Conservation (phyloP, 805 yeast species). For the Wickerhamiella kurtzmanii region DNA sequence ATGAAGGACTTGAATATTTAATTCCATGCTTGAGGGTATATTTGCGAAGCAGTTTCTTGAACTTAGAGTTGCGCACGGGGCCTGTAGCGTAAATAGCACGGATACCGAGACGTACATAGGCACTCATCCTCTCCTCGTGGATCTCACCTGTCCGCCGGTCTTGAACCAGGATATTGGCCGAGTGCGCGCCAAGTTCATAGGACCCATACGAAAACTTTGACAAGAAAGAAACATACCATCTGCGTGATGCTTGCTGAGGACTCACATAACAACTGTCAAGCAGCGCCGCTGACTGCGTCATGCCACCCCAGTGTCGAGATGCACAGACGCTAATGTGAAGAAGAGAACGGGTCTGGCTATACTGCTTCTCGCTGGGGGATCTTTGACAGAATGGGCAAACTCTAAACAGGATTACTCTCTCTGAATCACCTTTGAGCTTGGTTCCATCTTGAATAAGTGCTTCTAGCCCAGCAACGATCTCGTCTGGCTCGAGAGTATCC, state of each 20-base stretch:
- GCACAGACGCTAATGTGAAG: slow-evolving; percentile 82
- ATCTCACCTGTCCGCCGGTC: slow-evolving; percentile 80
- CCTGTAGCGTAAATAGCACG: slow-evolving; percentile 72
- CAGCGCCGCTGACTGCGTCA: slow-evolving; percentile 37
- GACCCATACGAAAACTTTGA: slow-evolving; percentile 82
- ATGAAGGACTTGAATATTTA: slow-evolving; percentile 62
- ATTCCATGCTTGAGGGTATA: slow-evolving; percentile 70
- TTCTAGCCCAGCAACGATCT: slow-evolving; percentile 41
- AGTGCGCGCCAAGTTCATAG: slow-evolving; percentile 71
- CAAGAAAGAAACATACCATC: slow-evolving; percentile 77
- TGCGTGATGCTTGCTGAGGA: slow-evolving; percentile 64
- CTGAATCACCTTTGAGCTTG: slow-evolving; percentile 10
- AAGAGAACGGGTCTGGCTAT: slow-evolving; percentile 29
- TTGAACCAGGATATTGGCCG: slow-evolving; percentile 89
- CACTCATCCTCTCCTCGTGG: slow-evolving; percentile 86
- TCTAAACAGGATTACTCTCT: slow-evolving; percentile 43
- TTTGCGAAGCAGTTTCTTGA: slow-evolving; percentile 56
- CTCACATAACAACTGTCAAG: slow-evolving; percentile 62
- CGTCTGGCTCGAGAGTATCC: slow-evolving; percentile 35
- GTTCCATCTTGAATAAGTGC: slow-evolving; percentile 22
- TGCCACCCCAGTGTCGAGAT: slow-evolving; percentile 55
- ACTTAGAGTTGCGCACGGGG: slow-evolving; percentile 65
- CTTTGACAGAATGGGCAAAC: slow-evolving; percentile 72
- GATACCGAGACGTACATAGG: slow-evolving; percentile 78
- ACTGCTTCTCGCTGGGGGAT: slow-evolving; percentile 27